Percentiles rank a stretch among this genome's conserved stretches.
Evolutionary conservation across 2,329 filamentous ascomycete genomes (phyloP).

Genomic region (Aspergillus quadricinctus): DNA sequence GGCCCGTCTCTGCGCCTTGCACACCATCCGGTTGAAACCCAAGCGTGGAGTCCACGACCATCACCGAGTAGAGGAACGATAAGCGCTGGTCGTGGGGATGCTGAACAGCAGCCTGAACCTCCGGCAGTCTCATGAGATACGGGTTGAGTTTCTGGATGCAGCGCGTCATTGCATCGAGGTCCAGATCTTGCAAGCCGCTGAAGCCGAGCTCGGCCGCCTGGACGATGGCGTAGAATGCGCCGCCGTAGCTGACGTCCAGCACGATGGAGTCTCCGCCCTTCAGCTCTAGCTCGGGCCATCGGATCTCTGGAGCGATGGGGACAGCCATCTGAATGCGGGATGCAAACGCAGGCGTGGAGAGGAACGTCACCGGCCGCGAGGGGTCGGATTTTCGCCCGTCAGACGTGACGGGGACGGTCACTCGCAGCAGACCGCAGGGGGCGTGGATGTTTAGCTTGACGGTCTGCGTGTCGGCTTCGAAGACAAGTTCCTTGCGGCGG

Average conservation of each 20-base stretch:
- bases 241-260: constrained; percentile 41
- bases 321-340: constrained; percentile 30
- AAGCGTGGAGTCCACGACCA: constrained; percentile 31
- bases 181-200: constrained; percentile 20
- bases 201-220: constrained; percentile 39
- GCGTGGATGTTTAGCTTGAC: constrained; percentile 39
- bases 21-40: constrained; percentile 12
- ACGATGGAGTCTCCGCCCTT: constrained; percentile 20
- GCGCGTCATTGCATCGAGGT: constrained; percentile 30
- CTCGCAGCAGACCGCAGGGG: constrained; percentile 42
- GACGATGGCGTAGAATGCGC: constrained; percentile 43
- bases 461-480: constrained; percentile 21
- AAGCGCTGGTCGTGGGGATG: constrained; percentile 32
- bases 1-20: constrained; percentile 36
- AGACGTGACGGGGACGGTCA: constrained; percentile 37
- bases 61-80: constrained; percentile 40
- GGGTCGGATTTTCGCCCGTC: constrained; percentile 33
- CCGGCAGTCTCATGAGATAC: constrained; percentile 10
- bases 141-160: constrained; percentile 14
- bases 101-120: constrained; percentile 18
- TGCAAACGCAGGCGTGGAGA: constrained; percentile 42
- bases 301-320: constrained; percentile 21
- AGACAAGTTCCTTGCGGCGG: constrained; percentile 25
- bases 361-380: constrained; percentile 36
- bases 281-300: constrained; percentile 43